Base-by-base conservation (phyloP, 163 green algal genomes). In the Volvox carteri region DNA sequence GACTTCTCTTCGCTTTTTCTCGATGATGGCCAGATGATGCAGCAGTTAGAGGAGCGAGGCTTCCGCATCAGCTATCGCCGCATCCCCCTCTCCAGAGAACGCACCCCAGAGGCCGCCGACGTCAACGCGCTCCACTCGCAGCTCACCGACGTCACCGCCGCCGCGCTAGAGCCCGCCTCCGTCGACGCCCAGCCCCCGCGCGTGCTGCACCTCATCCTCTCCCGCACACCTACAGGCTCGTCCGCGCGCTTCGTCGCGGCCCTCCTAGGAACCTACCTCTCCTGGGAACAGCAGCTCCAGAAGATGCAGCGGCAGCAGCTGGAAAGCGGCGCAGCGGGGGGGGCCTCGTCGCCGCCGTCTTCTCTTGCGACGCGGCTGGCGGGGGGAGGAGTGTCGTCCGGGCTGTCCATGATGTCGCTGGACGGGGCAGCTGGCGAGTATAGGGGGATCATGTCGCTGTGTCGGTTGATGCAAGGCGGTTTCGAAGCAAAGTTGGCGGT, bases 81-180 rank as follows among this genome's bases (percentile, higher is more conserved):
- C 70, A 95, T 99, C 44, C 97, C 97, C 5, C 92, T 98, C 39
- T 98, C 96, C 0, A 92, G 97, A 16, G 96, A 99, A 90, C 94
- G 97, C 86, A 98, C 94, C 11, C 97, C 97, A 18, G 92, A 96
- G 76, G 92, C 97, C 4, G 84, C 85, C 0, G 97, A 99, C 93
- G 86, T 99, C 52, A 93, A 97, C 76, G 75, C 76, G 1, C 76
- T 86, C 44, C 84, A 77, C 65, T 8, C 19, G 23, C 83, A 85
- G 72, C 56, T 90, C n/a, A 67, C 67, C 23, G 54, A 86, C 16
- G 12, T 48, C 33, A 68, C 58, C 35, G 78, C 30, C 42, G 46
- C 65, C 11, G 46, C 65, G 25, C 28, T 25, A 28, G 78, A 46
- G 42, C n/a, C 62, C 25, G 44, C 42, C 25, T 48, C 73, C 30